Evolutionary conservation across 768 basidiomycete species (phyloP), one percentile per base, ranked within the genome.

Genomic region (Auricularia cornea): DNA sequence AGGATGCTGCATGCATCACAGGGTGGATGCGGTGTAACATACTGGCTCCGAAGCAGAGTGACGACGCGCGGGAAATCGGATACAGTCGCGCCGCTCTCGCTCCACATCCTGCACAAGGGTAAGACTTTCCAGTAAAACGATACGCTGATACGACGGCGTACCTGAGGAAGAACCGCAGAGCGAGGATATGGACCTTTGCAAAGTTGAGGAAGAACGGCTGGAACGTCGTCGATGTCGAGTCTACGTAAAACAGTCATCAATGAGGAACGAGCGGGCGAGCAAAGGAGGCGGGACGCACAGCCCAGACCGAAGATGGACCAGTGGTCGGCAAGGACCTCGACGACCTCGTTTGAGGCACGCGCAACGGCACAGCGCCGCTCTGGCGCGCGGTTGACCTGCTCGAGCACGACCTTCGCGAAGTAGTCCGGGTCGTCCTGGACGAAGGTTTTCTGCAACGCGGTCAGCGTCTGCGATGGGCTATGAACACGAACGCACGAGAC

Each of bases 201-300:
- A 94, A 91, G 68, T 90, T 90, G 66, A 95, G 80, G 75, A 95
- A 90, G 76, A 93, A 92, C 0, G 92, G 92, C 66, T 90, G 87
- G 72, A 91, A 93, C 2, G 85, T 83, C 2, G 89, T 89, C 3
- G 89, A 85, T 2, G 90, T 88, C 2, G 91, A 87, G 72, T 92
- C 91, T 88, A 63, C 33, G 59, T 14, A 63, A 44, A 41, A 10
- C 41, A 35, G 33, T 41, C 3, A 35, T 59, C 48, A 23, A 23
- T 57, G n/a, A 8, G 10, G 23, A 14, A n/a, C 28, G 44, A 12
- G 6, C 44, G 11, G 26, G 23, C 8, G 28, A 57, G 30, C 11
- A n/a, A 26, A 10, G 44, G 28, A 16, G 26, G 18, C 12, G 28
- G 18, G 31, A 83, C 84, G 52, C 66, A 92, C 92, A 94, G 54